phyloP scores from a whole-genome alignment of 1,139 yeast genomes.

The Candida pseudoviswanathii region DNA sequence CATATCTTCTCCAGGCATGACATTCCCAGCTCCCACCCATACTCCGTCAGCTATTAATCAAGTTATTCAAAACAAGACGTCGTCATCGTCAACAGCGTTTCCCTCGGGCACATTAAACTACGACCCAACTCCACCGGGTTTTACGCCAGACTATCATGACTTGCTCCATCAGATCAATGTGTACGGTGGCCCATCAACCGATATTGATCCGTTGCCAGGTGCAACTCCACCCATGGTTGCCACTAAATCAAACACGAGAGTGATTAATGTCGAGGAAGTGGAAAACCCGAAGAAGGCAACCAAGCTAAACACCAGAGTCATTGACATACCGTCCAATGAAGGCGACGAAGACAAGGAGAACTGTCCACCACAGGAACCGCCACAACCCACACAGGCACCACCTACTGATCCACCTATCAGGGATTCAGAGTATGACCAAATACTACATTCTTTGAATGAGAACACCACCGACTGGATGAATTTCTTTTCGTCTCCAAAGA shows the following conservation, averaged over 20 bases:
- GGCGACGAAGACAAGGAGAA: slow-evolving; percentile 44
- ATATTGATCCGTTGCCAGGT: slow-evolving; percentile 52
- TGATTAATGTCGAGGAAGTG: slow-evolving; percentile 33
- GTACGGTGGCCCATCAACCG: slow-evolving; percentile 57
- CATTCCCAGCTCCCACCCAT: slow-evolving; percentile 45
- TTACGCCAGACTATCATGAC: slow-evolving; percentile 44
- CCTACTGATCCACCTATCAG: slow-evolving; percentile 17
- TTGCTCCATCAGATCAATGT: slow-evolving; percentile 50
- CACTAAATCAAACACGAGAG: slow-evolving; percentile 48
- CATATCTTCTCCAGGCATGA: slow-evolving; percentile 19
- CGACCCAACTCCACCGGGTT: slow-evolving; percentile 14
- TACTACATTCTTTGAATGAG: slow-evolving; percentile 34
- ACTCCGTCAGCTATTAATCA: slow-evolving; percentile 49
- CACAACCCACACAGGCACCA: slow-evolving; percentile 6
- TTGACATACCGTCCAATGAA: slow-evolving; percentile 25
- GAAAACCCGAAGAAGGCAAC: slow-evolving; percentile 46
- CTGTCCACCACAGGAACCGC: slow-evolving; percentile 24
- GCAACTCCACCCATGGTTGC: slow-evolving; percentile 54
- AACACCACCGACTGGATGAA: slow-evolving; percentile 38
- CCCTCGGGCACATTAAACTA: slow-evolving; percentile 4
- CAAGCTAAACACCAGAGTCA: slow-evolving; percentile 48
- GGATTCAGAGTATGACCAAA: slow-evolving; percentile 41
- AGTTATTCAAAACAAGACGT: slow-evolving; percentile 32
- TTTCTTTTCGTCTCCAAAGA: slow-evolving; percentile 46
- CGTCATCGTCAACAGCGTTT: slow-evolving; percentile 6